phyloP scores from a whole-genome alignment of 352 stramenopile species.

The Phytophthora vignae region DNA sequence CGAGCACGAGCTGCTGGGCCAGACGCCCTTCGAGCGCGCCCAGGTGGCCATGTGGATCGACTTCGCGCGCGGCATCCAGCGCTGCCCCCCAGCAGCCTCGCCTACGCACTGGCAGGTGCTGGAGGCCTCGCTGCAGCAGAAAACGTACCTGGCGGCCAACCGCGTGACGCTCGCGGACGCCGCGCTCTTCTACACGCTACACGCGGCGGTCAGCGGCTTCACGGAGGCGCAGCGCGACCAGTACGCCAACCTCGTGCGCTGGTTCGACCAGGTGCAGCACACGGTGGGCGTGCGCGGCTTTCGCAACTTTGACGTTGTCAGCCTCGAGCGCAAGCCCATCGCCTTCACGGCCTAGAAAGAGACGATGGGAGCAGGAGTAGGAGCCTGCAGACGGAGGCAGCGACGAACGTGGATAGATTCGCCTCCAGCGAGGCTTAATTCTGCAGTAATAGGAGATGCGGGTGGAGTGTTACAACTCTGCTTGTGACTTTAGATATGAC shows the following conservation, averaged over 20 bases:
- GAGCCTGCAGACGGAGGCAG: neutral
- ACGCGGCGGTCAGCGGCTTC: constrained; percentile 52
- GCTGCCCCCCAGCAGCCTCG: constrained; percentile 43
- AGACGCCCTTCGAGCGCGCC: constrained; percentile 70
- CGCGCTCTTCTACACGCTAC: constrained; percentile 75
- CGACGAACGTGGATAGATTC: neutral
- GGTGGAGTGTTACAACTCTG: neutral
- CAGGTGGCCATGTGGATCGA: constrained; percentile 83
- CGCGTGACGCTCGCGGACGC: constrained; percentile 84
- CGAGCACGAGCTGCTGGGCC: constrained; percentile 72
- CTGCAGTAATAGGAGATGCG: constrained; percentile 13
- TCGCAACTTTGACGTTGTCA: constrained; percentile 73
- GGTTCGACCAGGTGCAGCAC: constrained; percentile 90
- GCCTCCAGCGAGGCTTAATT: neutral
- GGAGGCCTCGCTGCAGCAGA: constrained; percentile 58
- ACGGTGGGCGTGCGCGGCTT: constrained; percentile 85
- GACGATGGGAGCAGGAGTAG: constrained; percentile 13
- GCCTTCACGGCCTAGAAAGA: constrained; percentile 74
- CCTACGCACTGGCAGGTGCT: constrained; percentile 71
- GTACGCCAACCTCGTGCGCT: constrained; percentile 72
- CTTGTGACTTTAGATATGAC: constrained; percentile 4
- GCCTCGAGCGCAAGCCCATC: constrained; percentile 54
- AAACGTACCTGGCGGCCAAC: constrained; percentile 74
- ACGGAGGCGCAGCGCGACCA: constrained; percentile 49
- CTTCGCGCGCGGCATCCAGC: constrained; percentile 61